Evolutionary conservation across 345 rosid species (phyloP).

Genomic region (Xanthoceras sorbifolium): DNA sequence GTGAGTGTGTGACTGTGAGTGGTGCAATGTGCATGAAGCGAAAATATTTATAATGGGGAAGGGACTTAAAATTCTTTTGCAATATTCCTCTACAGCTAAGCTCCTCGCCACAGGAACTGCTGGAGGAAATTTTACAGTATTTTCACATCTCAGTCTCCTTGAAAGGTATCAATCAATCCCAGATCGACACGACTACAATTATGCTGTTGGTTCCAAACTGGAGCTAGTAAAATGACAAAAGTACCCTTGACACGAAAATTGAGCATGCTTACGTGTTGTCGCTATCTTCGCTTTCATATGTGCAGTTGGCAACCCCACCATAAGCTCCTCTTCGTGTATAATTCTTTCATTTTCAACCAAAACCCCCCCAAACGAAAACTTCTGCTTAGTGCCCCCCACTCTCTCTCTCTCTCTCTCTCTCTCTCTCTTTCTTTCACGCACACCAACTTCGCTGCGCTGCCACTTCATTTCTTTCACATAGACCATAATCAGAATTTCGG

Average conservation of each 20-base stretch:
- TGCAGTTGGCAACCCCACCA: slow-evolving; percentile 24
- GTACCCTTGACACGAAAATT: neutral
- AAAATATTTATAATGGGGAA: neutral
- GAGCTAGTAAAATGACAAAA: neutral
- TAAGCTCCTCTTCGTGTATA: neutral
- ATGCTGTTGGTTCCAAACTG: slow-evolving; percentile 4
- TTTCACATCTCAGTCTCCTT: neutral
- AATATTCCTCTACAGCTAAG: no score
- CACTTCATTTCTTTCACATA: neutral
- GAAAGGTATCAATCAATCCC: slow-evolving; percentile 4
- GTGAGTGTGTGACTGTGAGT: no score
- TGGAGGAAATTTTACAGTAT: no score
- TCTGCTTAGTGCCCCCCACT: neutral
- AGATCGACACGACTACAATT: neutral
- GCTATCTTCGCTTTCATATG: slow-evolving; percentile 25
- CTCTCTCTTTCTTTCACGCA: no score
- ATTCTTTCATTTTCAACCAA: slow-evolving; percentile 29
- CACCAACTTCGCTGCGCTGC: no score
- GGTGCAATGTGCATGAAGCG: neutral
- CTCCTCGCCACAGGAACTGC: neutral
- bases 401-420: neutral
- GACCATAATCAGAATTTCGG: neutral
- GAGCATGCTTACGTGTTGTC: slow-evolving; percentile 25
- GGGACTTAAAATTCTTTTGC: neutral
- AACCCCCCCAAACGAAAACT: slow-evolving; percentile 6